Evolutionary conservation across 2,329 filamentous ascomycete genomes (phyloP), one percentile per base, ranked within the genome.

Genomic region (Cercospora canescens): DNA sequence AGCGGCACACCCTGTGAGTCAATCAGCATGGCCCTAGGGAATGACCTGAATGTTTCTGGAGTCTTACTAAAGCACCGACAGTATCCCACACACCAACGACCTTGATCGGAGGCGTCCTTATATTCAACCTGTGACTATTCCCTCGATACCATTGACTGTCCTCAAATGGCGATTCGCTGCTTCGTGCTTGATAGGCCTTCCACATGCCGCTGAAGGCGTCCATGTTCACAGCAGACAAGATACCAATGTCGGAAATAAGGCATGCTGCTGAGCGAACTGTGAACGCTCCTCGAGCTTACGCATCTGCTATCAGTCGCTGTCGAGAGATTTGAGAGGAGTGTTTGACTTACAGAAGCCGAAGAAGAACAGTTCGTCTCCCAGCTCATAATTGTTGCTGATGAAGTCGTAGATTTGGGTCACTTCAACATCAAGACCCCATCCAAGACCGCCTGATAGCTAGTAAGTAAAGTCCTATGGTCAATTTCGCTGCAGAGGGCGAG

Each of bases 371-470:
- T 81, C 76, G 58, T 82, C 83, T 58, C 82, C 82, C 1, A 76
- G 76, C 35, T 78, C 75, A 69, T 81, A 85, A 71, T 85, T 85
- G 69, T 82, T 82, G n/a, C 79, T 77, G 1, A 84, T 74, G 69
- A 84, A 84, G 12, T 78, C 79, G 64, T 85, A 83, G 0, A 74
- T 77, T 69, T 81, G 76, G 18, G 79, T 75, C 8, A 84, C 79
- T 45, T 80, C 79, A 30, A 81, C 78, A 6, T 75, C 74, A 5
- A 84, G 74, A 4, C 81, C 81, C 60, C 52, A 65, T 50, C 63
- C 66, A 11, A 68, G 7, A 26, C 63, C 66, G 8, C 66, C 66
- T 48, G 41, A 2, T 12, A 45, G 41, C 9, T 45, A 3, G 9
- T 45, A 11, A 45, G 39, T 18, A 45, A n/a, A n/a, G n/a, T n/a